Conservation (phyloP, 208 protist species). For the Crithidia mellificae region DNA sequence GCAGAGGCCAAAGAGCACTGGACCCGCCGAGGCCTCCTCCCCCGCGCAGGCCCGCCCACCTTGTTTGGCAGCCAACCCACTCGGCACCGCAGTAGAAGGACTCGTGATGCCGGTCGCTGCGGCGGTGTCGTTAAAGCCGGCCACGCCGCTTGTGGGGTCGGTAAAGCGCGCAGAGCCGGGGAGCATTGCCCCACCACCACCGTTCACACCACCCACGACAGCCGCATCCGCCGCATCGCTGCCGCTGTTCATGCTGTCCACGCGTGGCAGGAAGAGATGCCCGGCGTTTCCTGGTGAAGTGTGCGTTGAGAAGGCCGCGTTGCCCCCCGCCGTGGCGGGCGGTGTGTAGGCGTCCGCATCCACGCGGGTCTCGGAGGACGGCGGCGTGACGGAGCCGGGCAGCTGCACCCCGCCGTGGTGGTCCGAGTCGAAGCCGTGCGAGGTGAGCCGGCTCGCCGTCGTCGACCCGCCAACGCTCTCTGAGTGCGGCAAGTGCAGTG, state of each 20-base stretch:
- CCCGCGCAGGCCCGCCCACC: not conserved
- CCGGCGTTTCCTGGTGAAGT: constrained; percentile 10
- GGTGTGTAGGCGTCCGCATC: constrained; percentile 8
- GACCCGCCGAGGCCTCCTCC: not conserved
- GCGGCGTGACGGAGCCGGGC: constrained; percentile 4
- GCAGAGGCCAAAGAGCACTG: constrained; percentile 64
- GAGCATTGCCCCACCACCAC: not conserved
- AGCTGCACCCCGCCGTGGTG: constrained; percentile 1
- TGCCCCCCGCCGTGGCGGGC: not conserved
- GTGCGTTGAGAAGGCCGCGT: not conserved
- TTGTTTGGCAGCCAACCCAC: too few relatives aligned
- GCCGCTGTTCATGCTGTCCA: constrained; percentile 12
- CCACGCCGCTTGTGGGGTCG: not conserved
- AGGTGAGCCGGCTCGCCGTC: not conserved
- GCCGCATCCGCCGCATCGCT: not conserved
- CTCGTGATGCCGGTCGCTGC: not conserved
- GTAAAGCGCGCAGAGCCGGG: not conserved
- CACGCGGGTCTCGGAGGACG: not conserved
- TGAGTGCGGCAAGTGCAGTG: not conserved
- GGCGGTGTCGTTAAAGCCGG: not conserved
- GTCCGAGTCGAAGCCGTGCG: not conserved
- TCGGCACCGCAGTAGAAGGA: too few relatives aligned
- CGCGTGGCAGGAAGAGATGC: constrained; percentile 21
- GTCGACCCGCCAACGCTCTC: constrained; percentile 7
- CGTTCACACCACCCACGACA: not conserved